These are phyloP conservation scores for Metschnikowia sp. DNA, from an alignment of 805 yeast species.

Conservation along the genomic window DNA sequence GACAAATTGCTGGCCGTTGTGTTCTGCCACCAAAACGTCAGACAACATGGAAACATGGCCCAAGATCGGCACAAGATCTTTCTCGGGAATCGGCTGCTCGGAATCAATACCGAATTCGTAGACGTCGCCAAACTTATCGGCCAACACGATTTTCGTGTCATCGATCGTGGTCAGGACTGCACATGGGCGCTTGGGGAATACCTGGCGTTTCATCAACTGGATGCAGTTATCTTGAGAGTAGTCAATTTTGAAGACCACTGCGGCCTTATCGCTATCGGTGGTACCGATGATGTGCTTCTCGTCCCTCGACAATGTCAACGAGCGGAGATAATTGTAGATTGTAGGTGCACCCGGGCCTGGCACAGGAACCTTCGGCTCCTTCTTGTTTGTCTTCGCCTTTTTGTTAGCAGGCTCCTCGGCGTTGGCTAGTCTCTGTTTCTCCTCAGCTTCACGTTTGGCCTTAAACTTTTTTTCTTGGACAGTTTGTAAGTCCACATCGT, in stretches of 20 bases:
- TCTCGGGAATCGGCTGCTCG: constrained; percentile 37
- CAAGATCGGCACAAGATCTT: constrained; percentile 59
- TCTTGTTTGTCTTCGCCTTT: constrained; percentile 14
- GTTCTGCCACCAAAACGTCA: constrained; percentile 50
- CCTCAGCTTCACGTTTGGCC: constrained; percentile 23
- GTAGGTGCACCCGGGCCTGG: constrained; percentile 63
- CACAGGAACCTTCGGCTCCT: constrained; percentile 16
- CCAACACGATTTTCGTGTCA: constrained; percentile 56
- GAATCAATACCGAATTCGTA: constrained; percentile 52
- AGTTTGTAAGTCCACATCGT: constrained; percentile 51
- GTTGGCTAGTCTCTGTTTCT: constrained; percentile 19
- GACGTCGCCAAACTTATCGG: constrained; percentile 97
- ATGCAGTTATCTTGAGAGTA: constrained; percentile 42
- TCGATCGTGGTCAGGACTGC: constrained; percentile 60
- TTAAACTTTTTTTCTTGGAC: constrained; percentile 43
- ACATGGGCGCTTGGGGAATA: constrained; percentile 90
- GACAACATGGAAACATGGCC: constrained; percentile 98
- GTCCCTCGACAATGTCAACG: constrained; percentile 53
- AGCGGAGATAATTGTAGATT: constrained; percentile 64
- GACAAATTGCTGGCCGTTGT: constrained; percentile 47
- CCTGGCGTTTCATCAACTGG: constrained; percentile 60
- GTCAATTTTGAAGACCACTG: constrained; percentile 53
- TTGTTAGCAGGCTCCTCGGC: constrained; percentile 9
- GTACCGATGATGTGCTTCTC: constrained; percentile 55
- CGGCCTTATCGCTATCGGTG: constrained; percentile 82